A percentile compares a stretch with the other conserved stretches of the same genome.
Evolutionary conservation across 768 basidiomycete species (phyloP).

Genomic region (Mycena alexandri): DNA sequence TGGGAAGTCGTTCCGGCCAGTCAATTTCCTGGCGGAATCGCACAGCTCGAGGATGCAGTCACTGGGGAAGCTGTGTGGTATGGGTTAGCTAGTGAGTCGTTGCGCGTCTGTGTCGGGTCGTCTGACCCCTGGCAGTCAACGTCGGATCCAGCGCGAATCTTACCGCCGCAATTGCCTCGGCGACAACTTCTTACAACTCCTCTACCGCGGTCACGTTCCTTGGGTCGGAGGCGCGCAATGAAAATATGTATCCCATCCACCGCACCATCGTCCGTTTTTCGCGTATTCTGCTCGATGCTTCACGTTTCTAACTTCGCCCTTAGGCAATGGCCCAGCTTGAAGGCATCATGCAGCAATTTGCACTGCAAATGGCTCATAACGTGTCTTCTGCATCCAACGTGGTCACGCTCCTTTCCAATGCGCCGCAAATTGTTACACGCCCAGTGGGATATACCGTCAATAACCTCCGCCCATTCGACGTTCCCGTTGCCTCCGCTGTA

Average conservation of each 20-base stretch:
- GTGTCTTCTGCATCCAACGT: conserved; percentile 43
- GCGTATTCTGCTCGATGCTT: neutral
- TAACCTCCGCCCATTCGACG: conserved; percentile 63
- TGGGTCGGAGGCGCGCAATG: conserved; percentile 21
- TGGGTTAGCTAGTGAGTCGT: neutral
- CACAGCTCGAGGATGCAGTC: neutral
- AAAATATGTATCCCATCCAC: conserved; percentile 5
- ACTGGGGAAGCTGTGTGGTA: conserved; percentile 6
- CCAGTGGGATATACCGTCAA: conserved; percentile 54
- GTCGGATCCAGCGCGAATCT: conserved; percentile 1
- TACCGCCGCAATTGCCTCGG: conserved; percentile 8
- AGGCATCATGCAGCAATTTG: conserved; percentile 45
- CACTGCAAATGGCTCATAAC: conserved; percentile 42
- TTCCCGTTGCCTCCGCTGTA: conserved; percentile 55
- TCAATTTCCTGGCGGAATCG: conserved; percentile 1
- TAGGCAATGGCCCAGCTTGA: conserved; percentile 9
- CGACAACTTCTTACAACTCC: neutral
- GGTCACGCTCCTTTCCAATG: conserved; percentile 45
- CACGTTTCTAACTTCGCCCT: no score
- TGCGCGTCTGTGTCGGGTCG: neutral
- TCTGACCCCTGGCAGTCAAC: neutral
- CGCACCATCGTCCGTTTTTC: neutral
- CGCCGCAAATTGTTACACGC: conserved; percentile 54
- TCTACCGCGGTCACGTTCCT: conserved; percentile 21
- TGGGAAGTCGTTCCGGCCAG: conserved; percentile 1